A percentile compares a stretch with the other conserved stretches of the same genome.
These are phyloP conservation scores for Schizophyllum amplum DNA, from an alignment of 1,284 basidiomycete species.

Conservation along the genomic window DNA sequence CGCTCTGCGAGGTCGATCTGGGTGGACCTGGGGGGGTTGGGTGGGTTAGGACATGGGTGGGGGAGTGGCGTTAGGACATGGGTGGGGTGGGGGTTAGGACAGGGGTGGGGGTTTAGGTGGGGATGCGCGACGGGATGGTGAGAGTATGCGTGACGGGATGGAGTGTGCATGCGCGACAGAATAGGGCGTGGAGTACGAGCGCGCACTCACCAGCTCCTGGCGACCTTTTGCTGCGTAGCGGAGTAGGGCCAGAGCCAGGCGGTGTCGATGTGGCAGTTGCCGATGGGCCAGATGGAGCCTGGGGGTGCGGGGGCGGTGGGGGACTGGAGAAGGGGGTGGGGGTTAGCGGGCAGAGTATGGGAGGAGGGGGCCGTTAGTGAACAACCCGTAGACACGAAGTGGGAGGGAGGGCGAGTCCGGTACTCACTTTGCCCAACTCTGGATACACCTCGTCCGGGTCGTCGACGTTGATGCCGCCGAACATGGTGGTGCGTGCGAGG, in stretches of 20 bases:
- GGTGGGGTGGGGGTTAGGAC: too few relatives aligned
- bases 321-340: too few relatives aligned
- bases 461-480: conserved; percentile 62
- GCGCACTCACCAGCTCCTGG: conserved; percentile 83
- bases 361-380: neutral
- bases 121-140: too few relatives aligned
- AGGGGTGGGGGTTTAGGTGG: too few relatives aligned
- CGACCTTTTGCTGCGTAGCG: conserved; percentile 96
- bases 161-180: too few relatives aligned
- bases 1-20: conserved; percentile 93
- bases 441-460: conserved; percentile 46
- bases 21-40: conserved; percentile 35
- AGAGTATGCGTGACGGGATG: too few relatives aligned
- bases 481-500: conserved; percentile 59
- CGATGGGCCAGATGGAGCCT: neutral
- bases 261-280: conserved; percentile 68
- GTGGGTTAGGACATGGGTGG: too few relatives aligned
- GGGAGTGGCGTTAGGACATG: too few relatives aligned
- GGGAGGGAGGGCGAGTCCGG: too few relatives aligned
- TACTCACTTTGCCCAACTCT: conserved; percentile 62
- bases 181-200: too few relatives aligned
- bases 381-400: too few relatives aligned
- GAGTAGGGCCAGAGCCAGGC: conserved; percentile 91
- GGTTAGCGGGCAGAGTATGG: neutral
- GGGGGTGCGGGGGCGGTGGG: neutral